These are phyloP conservation scores for Penicillium rolfsii DNA, from an alignment of 2,329 filamentous ascomycete species.

Conservation along the genomic window DNA sequence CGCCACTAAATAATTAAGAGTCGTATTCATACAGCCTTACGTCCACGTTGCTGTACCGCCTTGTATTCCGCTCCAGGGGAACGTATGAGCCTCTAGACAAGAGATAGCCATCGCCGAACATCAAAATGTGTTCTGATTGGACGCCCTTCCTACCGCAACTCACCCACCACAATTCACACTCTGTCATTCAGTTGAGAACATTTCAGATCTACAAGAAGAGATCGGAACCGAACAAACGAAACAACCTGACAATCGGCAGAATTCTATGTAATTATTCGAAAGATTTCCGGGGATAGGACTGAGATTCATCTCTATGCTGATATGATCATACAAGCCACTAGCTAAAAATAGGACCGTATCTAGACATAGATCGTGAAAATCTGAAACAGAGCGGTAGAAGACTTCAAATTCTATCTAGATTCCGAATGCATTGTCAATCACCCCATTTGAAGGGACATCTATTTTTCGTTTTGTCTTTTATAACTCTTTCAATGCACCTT, in stretches of 20 bases:
- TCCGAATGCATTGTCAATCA: no score
- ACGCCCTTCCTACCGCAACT: not conserved
- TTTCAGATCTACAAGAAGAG: not conserved
- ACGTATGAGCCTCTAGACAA: not conserved
- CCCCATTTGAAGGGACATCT: no score
- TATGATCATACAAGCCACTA: not conserved
- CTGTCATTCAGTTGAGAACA: not conserved
- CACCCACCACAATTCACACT: not conserved
- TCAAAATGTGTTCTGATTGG: not conserved
- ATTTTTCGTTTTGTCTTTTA: no score
- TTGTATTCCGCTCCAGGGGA: not conserved
- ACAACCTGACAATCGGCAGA: not conserved
- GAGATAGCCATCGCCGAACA: not conserved
- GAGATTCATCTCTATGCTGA: not conserved
- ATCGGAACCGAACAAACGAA: not conserved
- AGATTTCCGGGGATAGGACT: not conserved
- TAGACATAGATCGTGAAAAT: no score
- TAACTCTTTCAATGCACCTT: no score
- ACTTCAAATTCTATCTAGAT: no score
- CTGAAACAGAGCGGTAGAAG: no score
- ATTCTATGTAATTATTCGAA: not conserved
- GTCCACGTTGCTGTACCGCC: not conserved
- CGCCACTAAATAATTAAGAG: not conserved
- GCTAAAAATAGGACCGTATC: not conserved
- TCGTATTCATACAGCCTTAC: not conserved